These are phyloP conservation scores for Fusarium euwallaceae DNA, from an alignment of 2,329 filamentous ascomycete species.

Conservation along the genomic window DNA sequence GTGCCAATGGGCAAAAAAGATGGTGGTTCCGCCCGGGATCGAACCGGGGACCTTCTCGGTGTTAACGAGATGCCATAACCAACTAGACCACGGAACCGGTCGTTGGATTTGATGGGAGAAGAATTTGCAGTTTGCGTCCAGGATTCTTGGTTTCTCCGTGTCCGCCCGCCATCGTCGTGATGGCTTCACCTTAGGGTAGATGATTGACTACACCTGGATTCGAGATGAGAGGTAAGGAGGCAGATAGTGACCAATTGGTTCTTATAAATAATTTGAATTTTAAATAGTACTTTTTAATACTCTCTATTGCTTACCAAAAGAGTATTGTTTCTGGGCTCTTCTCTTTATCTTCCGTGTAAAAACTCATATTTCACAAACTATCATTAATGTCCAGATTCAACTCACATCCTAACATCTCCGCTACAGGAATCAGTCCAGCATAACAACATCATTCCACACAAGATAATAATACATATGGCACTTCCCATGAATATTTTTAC, in stretches of 20 bases:
- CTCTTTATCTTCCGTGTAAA: neutral
- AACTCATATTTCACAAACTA: neutral
- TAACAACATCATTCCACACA: neutral
- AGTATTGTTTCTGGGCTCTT: neutral
- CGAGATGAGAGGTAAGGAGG: neutral
- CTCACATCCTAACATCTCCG: neutral
- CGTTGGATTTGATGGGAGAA: neutral
- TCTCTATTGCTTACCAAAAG: neutral
- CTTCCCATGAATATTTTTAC: neutral
- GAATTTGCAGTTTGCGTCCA: rapidly evolving
- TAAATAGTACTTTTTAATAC: neutral
- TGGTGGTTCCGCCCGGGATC: conserved; percentile 55
- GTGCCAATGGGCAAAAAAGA: conserved; percentile 19
- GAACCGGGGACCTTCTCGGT: conserved; percentile 58
- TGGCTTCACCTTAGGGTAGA: neutral
- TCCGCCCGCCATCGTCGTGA: too few relatives aligned
- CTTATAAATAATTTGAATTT: neutral
- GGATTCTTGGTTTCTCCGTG: neutral
- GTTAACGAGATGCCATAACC: conserved; percentile 58
- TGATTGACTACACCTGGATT: too few relatives aligned
- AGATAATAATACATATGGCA: neutral
- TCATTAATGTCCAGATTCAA: neutral
- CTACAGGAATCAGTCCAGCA: neutral
- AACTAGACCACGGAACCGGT: conserved; percentile 56
- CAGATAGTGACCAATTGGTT: neutral